These are phyloP conservation scores for Elymus sibiricus DNA, from an alignment of 176 grass and related monocot genomes.

Conservation along the genomic window DNA sequence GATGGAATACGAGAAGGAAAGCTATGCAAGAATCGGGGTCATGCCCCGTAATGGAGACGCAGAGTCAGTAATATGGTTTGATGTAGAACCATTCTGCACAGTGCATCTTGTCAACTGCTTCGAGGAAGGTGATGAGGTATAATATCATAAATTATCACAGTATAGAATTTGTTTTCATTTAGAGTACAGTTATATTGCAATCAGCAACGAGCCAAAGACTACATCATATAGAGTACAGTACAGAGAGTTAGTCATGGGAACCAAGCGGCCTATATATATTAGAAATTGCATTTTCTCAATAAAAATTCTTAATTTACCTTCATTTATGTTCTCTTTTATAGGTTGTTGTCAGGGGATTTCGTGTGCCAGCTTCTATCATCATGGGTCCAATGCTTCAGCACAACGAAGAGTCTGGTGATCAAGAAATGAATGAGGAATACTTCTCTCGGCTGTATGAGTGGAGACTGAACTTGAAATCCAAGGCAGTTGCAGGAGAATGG, in stretches of 20 bases:
- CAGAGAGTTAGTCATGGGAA: neutral
- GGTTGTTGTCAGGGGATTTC: constrained; percentile 27
- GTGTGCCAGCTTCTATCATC: neutral
- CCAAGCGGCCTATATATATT: neutral
- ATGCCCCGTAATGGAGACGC: constrained; percentile 28
- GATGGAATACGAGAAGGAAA: constrained; percentile 12
- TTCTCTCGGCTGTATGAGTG: constrained; percentile 24
- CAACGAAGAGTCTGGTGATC: neutral
- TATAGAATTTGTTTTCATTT: neutral
- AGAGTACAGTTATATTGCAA: neutral
- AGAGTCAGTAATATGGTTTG: constrained; percentile 27
- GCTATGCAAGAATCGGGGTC: constrained; percentile 29
- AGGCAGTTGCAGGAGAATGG: neutral
- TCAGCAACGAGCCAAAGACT: neutral
- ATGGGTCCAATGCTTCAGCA: neutral
- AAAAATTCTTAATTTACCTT: neutral
- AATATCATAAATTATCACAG: neutral
- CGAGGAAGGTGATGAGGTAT: constrained; percentile 31
- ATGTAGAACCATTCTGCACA: constrained; percentile 25
- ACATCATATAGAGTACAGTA: too few relatives aligned
- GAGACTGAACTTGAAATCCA: constrained; percentile 42
- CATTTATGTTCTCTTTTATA: neutral
- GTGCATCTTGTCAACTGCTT: constrained; percentile 28
- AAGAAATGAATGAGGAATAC: neutral
- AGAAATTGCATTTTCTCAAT: neutral